Evolutionary conservation across 23 red algal genomes (phyloP).

Genomic region (Gracilaria domingensis): DNA sequence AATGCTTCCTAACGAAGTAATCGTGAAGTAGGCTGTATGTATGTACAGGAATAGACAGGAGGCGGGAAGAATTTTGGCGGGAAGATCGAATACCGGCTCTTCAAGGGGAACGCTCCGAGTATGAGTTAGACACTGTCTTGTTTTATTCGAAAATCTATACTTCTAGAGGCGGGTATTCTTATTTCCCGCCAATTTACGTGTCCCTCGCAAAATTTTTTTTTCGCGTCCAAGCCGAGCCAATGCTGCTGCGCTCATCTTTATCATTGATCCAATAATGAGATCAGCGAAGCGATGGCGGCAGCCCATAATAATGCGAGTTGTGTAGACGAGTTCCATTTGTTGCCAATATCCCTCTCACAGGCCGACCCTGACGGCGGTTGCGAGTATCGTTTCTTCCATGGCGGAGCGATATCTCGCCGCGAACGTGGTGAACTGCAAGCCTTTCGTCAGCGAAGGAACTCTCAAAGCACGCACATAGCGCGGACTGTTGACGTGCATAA

Average conservation of each 20-base stretch:
- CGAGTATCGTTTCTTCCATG: constrained; percentile 24
- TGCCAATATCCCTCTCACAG: background rate
- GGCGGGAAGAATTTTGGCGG: constrained; percentile 35
- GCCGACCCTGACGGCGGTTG: constrained; percentile 17
- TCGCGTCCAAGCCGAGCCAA: background rate
- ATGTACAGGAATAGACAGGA: background rate
- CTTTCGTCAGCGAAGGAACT: constrained; percentile 28
- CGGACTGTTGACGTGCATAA: constrained; percentile 41
- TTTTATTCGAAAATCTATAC: constrained; percentile 35
- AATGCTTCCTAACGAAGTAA: background rate
- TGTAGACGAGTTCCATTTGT: background rate
- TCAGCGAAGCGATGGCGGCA: background rate
- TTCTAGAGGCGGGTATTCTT: background rate
- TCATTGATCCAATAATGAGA: background rate
- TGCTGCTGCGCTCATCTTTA: no score
- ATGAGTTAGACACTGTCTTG: background rate
- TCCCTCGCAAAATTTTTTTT: background rate
- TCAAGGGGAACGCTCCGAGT: background rate
- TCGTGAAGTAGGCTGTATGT: background rate
- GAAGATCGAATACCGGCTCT: background rate
- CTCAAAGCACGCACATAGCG: constrained; percentile 11
- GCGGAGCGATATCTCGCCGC: constrained; percentile 31
- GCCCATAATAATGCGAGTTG: no score
- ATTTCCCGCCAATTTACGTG: constrained; percentile 19
- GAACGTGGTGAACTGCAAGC: constrained; percentile 34